Evolutionary conservation across 306 rosid species (phyloP).

Genomic region (Erythrophleum fordii): DNA sequence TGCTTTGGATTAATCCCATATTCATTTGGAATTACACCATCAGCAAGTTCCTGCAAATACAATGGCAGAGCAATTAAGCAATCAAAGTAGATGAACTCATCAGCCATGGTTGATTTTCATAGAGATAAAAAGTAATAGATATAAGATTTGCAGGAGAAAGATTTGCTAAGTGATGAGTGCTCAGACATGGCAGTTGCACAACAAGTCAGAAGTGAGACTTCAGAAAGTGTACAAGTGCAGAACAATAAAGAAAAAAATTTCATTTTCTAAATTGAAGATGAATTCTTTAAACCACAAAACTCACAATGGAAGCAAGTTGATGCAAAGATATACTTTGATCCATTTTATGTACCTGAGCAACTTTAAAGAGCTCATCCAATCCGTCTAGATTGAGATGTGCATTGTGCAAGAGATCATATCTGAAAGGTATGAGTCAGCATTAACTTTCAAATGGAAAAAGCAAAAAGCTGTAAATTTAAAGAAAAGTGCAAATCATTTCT

Average conservation of each 20-base stretch:
- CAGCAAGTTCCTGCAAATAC: slow-evolving; percentile 82
- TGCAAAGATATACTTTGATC: neutral
- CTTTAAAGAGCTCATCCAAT: slow-evolving; percentile 89
- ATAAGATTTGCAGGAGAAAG: slow-evolving; percentile 25
- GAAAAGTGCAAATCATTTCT: slow-evolving; percentile 28
- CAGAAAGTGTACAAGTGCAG: neutral
- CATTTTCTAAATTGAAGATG: neutral
- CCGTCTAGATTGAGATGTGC: slow-evolving; percentile 95
- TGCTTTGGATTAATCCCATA: slow-evolving; percentile 94
- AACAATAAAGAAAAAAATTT: neutral
- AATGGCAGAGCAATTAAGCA: slow-evolving; percentile 33
- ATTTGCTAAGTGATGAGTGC: slow-evolving; percentile 10
- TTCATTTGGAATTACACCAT: slow-evolving; percentile 98
- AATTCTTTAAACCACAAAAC: neutral
- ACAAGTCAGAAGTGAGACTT: neutral
- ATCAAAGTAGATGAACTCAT: slow-evolving; percentile 1
- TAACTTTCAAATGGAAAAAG: slow-evolving; percentile 33
- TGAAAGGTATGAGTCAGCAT: slow-evolving; percentile 49
- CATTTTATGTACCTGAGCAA: slow-evolving; percentile 78
- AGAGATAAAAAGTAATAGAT: slow-evolving; percentile 42
- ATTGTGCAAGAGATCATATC: slow-evolving; percentile 95
- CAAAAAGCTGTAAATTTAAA: slow-evolving; percentile 13
- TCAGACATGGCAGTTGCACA: neutral
- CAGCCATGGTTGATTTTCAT: slow-evolving; percentile 17
- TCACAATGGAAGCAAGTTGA: neutral